Conservation (phyloP, 805 yeast genomes). For the Candida saitoana region DNA sequence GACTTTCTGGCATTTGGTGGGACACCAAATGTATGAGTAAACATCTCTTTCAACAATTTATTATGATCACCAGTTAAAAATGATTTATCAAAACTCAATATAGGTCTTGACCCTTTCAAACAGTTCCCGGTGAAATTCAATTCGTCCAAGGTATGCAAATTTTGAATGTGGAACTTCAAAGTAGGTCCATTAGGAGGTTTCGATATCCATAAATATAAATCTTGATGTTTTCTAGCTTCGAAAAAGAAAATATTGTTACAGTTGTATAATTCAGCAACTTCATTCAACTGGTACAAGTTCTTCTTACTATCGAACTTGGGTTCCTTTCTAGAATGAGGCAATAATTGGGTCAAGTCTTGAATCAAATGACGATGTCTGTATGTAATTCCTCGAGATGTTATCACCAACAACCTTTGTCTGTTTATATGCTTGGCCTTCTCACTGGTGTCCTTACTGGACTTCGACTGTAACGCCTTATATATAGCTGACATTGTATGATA, state of each 20-base stretch:
- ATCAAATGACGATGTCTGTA: constrained; percentile 94
- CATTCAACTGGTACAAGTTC: constrained; percentile 82
- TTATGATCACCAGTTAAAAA: constrained; percentile 66
- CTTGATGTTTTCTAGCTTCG: constrained; percentile 95
- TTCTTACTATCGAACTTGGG: constrained; percentile 93
- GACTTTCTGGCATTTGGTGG: constrained; percentile 90
- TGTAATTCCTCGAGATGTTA: constrained; percentile 93
- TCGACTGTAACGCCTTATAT: constrained; percentile 42
- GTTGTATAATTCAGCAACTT: constrained; percentile 93
- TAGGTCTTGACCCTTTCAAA: constrained; percentile 90
- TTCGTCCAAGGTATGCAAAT: constrained; percentile 93
- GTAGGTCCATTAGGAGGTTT: constrained; percentile 99
- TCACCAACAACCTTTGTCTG: constrained; percentile 82
- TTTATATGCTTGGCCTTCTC: constrained; percentile 59
- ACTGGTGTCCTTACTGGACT: constrained; percentile 45
- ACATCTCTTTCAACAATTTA: constrained; percentile 68
- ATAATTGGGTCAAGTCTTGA: constrained; percentile 66
- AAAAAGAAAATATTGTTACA: constrained; percentile 93
- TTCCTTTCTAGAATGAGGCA: constrained; percentile 95
- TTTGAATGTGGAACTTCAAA: constrained; percentile 86
- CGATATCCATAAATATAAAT: constrained; percentile 89
- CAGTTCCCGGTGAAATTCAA: constrained; percentile 95
- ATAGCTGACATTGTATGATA: constrained; percentile 38
- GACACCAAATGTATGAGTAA: constrained; percentile 67
- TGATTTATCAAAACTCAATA: constrained; percentile 78